phyloP scores from a whole-genome alignment of 352 stramenopile genomes.

The Phytophthora sansomeana region DNA sequence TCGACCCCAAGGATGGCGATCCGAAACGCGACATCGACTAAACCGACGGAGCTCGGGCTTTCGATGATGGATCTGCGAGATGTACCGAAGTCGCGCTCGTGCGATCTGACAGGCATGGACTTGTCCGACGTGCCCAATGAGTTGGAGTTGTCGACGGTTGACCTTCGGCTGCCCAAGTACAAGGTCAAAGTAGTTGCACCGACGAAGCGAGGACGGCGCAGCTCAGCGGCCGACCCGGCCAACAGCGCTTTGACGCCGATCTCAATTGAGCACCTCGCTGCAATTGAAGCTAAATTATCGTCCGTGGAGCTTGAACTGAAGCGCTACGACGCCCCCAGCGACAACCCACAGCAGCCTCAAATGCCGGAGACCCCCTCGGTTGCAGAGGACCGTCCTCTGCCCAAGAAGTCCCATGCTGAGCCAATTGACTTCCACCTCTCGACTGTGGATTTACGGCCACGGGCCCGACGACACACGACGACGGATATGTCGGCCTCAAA shows the following conservation, averaged over 20 bases:
- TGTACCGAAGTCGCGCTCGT: slow-evolving; percentile 12
- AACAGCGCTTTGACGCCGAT: slow-evolving; percentile 26
- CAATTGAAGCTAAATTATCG: slow-evolving; percentile 31
- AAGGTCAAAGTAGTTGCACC: slow-evolving; percentile 7
- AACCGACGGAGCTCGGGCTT: slow-evolving; percentile 11
- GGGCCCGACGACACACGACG: slow-evolving; percentile 26
- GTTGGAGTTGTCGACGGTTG: slow-evolving; percentile 22
- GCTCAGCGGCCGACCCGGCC: slow-evolving; percentile 2
- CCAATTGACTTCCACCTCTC: slow-evolving; percentile 29
- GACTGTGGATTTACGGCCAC: slow-evolving; percentile 19
- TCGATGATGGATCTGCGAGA: slow-evolving; percentile 15
- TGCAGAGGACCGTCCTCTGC: neutral
- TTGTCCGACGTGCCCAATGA: slow-evolving; percentile 14
- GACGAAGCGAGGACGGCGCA: slow-evolving; percentile 24
- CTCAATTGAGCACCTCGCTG: slow-evolving; percentile 24
- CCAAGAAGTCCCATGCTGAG: slow-evolving; percentile 7
- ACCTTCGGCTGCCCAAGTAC: slow-evolving; percentile 32
- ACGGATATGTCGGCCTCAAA: slow-evolving; percentile 9
- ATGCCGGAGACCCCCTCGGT: neutral
- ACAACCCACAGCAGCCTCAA: slow-evolving; percentile 1
- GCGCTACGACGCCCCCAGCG: slow-evolving; percentile 10
- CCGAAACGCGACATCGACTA: slow-evolving; percentile 9
- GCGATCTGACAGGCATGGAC: slow-evolving; percentile 17
- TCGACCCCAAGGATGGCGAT: slow-evolving; percentile 8
- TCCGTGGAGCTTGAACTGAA: slow-evolving; percentile 29